phyloP scores from a whole-genome alignment of 2,329 filamentous ascomycete species.

The Phoma herbarum region DNA sequence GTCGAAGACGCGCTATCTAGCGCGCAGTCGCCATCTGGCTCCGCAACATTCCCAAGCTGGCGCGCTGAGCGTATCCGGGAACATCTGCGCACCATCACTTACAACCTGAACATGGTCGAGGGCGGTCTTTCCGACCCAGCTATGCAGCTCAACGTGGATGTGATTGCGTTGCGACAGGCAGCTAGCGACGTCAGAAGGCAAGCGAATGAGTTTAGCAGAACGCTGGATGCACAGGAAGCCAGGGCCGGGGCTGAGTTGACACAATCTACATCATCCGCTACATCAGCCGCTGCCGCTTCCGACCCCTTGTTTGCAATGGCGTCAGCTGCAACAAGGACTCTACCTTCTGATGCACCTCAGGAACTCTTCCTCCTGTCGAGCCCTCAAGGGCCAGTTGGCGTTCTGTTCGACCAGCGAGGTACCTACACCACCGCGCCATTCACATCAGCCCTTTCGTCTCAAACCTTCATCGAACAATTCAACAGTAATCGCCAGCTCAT shows the following conservation, averaged over 20 bases:
- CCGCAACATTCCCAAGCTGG: conserved; percentile 36
- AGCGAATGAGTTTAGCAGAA: conserved; percentile 33
- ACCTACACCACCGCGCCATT: conserved; percentile 48
- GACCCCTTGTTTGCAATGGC: conserved; percentile 16
- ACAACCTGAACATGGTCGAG: conserved; percentile 42
- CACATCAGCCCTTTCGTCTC: conserved; percentile 38
- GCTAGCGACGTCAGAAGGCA: conserved; percentile 40
- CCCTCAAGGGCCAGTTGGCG: conserved; percentile 48
- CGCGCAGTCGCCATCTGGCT: conserved; percentile 9
- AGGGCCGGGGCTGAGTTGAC: neutral
- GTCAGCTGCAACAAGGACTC: conserved; percentile 14
- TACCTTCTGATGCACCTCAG: conserved; percentile 30
- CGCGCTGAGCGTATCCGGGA: conserved; percentile 40
- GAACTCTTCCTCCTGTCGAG: conserved; percentile 50
- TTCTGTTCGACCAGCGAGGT: conserved; percentile 48
- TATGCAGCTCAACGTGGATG: conserved; percentile 41
- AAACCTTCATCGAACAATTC: conserved; percentile 47
- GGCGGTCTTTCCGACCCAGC: conserved; percentile 37
- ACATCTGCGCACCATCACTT: conserved; percentile 35
- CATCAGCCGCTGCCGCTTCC: conserved; percentile 12
- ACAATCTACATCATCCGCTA: conserved; percentile 5
- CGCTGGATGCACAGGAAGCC: conserved; percentile 31
- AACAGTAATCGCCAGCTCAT: conserved; percentile 45
- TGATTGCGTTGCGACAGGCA: conserved; percentile 41
- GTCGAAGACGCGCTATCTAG: conserved; percentile 23